A percentile compares a stretch with the other conserved stretches of the same genome.
These are phyloP conservation scores for Lachnellula cervina DNA, from an alignment of 2,329 filamentous ascomycete species.

Conservation along the genomic window DNA sequence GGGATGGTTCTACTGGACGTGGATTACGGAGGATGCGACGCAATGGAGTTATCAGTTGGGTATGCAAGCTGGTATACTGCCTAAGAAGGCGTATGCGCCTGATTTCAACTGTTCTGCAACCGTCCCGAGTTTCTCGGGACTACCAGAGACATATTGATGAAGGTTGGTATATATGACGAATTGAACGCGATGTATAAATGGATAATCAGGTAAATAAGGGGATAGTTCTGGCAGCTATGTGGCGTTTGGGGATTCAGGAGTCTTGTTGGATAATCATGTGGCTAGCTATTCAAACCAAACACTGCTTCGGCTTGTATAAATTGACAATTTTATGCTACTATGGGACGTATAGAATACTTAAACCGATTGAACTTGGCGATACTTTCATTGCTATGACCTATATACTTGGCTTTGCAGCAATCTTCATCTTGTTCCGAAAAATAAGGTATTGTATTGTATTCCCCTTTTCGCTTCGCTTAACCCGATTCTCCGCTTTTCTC, in stretches of 20 bases:
- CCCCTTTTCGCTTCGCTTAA: too few species aligned
- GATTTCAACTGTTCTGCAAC: conserved; percentile 59
- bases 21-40: conserved; percentile 78
- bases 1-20: conserved; percentile 99
- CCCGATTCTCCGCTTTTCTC: too few species aligned
- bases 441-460: not conserved
- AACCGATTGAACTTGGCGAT: too few species aligned
- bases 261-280: not conserved
- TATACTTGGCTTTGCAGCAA: not conserved
- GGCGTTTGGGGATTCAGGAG: not conserved
- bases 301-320: too few species aligned
- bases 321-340: too few species aligned
- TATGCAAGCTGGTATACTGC: conserved; percentile 72
- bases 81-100: conserved; percentile 64
- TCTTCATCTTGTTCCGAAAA: not conserved
- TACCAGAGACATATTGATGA: conserved; percentile 48
- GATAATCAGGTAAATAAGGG: not conserved
- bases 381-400: too few species aligned
- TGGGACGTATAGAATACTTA: not conserved
- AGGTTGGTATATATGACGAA: conserved; percentile 4
- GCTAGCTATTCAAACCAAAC: too few species aligned
- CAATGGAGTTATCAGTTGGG: conserved; percentile 94
- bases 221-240: not conserved
- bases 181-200: not conserved
- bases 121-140: conserved; percentile 49